Conservation (phyloP, 2,329 filamentous ascomycete species). For the Alternaria angustiovoidea region DNA sequence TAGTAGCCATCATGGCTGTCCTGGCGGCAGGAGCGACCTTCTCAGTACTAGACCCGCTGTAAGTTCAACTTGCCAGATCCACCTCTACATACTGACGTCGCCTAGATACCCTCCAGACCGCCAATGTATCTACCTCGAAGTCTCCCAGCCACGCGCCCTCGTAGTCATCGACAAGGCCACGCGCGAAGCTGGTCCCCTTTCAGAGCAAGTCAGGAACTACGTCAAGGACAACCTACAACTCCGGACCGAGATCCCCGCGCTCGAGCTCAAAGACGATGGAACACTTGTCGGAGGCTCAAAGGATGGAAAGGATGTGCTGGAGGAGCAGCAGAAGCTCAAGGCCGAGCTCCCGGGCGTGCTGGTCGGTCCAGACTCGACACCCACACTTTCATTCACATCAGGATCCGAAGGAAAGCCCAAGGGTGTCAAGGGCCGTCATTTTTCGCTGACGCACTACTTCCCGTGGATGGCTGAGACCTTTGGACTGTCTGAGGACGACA, state of each 20-base stretch:
- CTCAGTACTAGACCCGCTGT: conserved; percentile 76
- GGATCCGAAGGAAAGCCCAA: conserved; percentile 84
- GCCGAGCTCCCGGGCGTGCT: conserved; percentile 71
- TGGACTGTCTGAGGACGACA: conserved; percentile 72
- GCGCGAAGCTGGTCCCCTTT: conserved; percentile 70
- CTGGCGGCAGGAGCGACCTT: conserved; percentile 67
- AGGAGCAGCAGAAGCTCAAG: conserved; percentile 61
- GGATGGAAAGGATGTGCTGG: conserved; percentile 73
- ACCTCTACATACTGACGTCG: conserved; percentile 11
- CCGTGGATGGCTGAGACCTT: conserved; percentile 93
- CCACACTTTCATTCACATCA: conserved; percentile 70
- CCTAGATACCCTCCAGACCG: conserved; percentile 77
- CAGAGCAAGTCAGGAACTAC: conserved; percentile 69
- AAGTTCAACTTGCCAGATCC: conserved; percentile 52
- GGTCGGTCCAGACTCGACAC: conserved; percentile 85
- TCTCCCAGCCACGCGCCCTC: conserved; percentile 75
- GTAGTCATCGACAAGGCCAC: conserved; percentile 77
- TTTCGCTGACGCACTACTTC: conserved; percentile 84
- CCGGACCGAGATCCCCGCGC: conserved; percentile 75
- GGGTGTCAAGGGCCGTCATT: conserved; percentile 88
- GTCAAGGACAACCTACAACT: conserved; percentile 76
- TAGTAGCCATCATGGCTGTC: conserved; percentile 80
- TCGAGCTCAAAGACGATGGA: conserved; percentile 77
- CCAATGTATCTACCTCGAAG: conserved; percentile 84
- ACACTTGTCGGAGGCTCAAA: conserved; percentile 72